Evolutionary conservation across 164 flowering plant genomes (phyloP), one percentile per base, ranked within the genome.

Genomic region (Chimonanthus praecox): DNA sequence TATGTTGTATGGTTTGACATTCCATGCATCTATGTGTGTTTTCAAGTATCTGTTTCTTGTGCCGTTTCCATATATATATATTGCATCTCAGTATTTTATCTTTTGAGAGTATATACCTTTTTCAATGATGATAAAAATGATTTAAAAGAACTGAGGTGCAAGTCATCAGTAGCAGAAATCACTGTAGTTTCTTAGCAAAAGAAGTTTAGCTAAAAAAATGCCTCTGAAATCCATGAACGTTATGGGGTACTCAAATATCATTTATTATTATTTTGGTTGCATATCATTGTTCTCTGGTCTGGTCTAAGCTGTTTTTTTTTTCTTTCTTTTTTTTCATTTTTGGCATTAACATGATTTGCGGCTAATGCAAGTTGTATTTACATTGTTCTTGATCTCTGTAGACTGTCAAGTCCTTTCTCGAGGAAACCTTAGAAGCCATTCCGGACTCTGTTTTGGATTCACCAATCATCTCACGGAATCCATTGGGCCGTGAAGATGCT

Each of bases 371-470:
- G 58, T 1, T 13, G 58, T 60, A 3, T n/a, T 63, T n/a, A 63
- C 21, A 63, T 3, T 63, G 4, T 1, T 16, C 51, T 70, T 76
- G 21, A 51, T 49, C 50, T 47, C 63, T 84, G 81, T 81, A 93
- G 99, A 91, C 93, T 5, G 54, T 95, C 63, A 84, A 93, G 79
- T 83, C 93, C 50, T 83, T 95, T 54, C 82, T 91, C 7, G 94
- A 95, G 67, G 97, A 93, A 78, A 85, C 98, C 15, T 78, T 95
- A 13, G 87, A 80, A 15, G 95, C 87, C 20, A 85, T 95, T 79
- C 97, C 99, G 0, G 97, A 91, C 77, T 69, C 33, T 3, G 93
- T 93, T 2, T 77, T 95, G 84, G 98, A 95, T 82, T 72, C 94
- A 72, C 71, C 94, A 73, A 84, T 89, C 47, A 72, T 87, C 74